phyloP scores from a whole-genome alignment of 768 basidiomycete species.

The Boletus vinaceobasis region DNA sequence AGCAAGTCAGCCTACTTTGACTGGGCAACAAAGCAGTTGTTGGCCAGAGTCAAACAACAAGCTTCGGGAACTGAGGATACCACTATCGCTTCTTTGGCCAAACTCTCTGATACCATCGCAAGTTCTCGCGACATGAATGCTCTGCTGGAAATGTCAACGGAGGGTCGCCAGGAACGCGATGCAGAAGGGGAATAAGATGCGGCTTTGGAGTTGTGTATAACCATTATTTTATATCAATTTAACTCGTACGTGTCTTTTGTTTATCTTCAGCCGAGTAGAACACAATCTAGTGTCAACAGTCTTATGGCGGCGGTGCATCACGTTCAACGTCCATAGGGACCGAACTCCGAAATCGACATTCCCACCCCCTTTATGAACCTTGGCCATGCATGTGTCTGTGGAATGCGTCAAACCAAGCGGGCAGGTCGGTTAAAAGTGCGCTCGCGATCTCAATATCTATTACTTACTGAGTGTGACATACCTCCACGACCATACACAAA shows the following conservation, averaged over 20 bases:
- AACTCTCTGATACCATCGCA: constrained; percentile 17
- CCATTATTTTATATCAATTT: background rate
- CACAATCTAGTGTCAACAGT: background rate
- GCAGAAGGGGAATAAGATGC: background rate
- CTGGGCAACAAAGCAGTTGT: constrained; percentile 66
- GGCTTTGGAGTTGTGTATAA: background rate
- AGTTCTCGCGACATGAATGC: constrained; percentile 17
- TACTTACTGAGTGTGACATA: background rate
- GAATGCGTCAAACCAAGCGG: background rate
- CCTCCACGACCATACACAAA: background rate
- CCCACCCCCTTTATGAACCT: background rate
- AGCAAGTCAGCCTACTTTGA: constrained; percentile 70
- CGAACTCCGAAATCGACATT: background rate
- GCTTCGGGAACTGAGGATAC: constrained; percentile 15
- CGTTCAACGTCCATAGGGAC: background rate
- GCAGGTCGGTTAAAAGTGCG: background rate
- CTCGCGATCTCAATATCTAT: background rate
- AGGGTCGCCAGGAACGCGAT: background rate
- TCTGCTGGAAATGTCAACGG: constrained; percentile 12
- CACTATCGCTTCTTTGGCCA: constrained; percentile 20
- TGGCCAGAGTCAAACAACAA: constrained; percentile 33
- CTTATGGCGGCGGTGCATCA: background rate
- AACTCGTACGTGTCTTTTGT: background rate
- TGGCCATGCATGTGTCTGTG: too few species aligned
- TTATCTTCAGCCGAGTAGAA: background rate